Base-by-base conservation (phyloP, 371 early-diverging fungal species). In the Mortierella sp. region DNA sequence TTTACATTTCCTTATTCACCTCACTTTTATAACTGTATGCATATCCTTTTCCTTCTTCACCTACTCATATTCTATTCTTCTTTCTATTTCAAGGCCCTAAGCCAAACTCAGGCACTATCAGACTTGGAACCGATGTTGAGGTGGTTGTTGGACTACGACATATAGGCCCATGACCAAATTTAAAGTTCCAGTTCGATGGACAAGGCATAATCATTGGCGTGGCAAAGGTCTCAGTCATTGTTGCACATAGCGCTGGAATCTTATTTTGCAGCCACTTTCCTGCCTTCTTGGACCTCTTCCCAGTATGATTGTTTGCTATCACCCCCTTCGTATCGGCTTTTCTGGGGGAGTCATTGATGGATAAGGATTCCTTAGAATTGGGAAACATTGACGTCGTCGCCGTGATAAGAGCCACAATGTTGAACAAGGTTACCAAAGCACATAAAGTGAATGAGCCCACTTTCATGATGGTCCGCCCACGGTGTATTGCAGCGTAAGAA, bases 141-240 rank as follows among this genome's bases (percentile, higher is more conserved):
- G 15, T 34, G 8, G 29, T 15, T 31, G 58, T 29, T 57, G 35
- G 9, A 42, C 12, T 6, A 8, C 22, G 47, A 32, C 61, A 61
- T 12, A 61, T 23, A 1, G 31, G 61, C 4, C 47, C 61, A 61
- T 61, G 61, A 31, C 61, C 61, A 61, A 45, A 61, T 47, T 45
- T 61, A n/a, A 31, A 10, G n/a, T 29, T 61, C 47, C 61, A 61
- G 19, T 31, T 15, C n/a, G 47, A 19, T 23, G 61, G 47, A 31
- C 61, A 61, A 7, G 61, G 61, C 47, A 59, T 35, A 23, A 22
- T 57, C 54, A 28, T 8, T 17, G 43, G 17, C 8, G 43, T 13
- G 29, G 10, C 54, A 54, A 28, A 12, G 29, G 17, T n/a, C 8
- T 15, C 15, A 10, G 40, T 40, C 40, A 15, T 10, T 40, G 3